These are phyloP conservation scores for Chaetomidium leptoderma DNA, from an alignment of 495 filamentous ascomycete species.

Conservation along the genomic window DNA sequence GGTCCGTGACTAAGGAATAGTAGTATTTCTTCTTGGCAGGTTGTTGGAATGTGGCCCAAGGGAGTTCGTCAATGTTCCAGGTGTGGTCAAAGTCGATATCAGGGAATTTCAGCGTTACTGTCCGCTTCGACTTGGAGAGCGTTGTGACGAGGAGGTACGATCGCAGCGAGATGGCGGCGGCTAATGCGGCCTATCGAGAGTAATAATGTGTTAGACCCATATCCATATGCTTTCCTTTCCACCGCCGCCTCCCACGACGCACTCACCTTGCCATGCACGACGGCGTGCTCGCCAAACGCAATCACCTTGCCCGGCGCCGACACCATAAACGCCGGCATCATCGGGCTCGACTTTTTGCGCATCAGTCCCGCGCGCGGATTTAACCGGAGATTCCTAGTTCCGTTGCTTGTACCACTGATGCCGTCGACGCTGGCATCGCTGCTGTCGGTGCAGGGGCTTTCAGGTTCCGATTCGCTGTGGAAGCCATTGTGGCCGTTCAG, in stretches of 20 bases:
- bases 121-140: conserved; percentile 78
- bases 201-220: conserved; percentile 1
- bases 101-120: conserved; percentile 78
- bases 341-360: conserved; percentile 53
- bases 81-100: conserved; percentile 82
- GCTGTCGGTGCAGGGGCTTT: conserved; percentile 19
- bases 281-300: conserved; percentile 93
- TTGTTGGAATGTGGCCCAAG: conserved; percentile 74
- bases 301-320: conserved; percentile 97
- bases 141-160: conserved; percentile 94
- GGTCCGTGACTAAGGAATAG: conserved; percentile 76
- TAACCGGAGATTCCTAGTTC: conserved; percentile 16
- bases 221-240: background rate
- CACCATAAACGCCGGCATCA: conserved; percentile 90
- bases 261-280: conserved; percentile 83
- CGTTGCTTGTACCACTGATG: conserved; percentile 14
- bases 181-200: conserved; percentile 68
- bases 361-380: conserved; percentile 32
- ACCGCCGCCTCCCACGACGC: background rate
- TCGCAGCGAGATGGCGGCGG: conserved; percentile 86
- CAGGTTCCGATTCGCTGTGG: conserved; percentile 25
- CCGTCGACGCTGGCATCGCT: conserved; percentile 19
- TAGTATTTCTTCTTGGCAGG: conserved; percentile 88
- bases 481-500: conserved; percentile 21
- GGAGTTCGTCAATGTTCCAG: conserved; percentile 86